Evolutionary conservation across 257 asterid genomes (phyloP).

Genomic region (Solanum okadae): DNA sequence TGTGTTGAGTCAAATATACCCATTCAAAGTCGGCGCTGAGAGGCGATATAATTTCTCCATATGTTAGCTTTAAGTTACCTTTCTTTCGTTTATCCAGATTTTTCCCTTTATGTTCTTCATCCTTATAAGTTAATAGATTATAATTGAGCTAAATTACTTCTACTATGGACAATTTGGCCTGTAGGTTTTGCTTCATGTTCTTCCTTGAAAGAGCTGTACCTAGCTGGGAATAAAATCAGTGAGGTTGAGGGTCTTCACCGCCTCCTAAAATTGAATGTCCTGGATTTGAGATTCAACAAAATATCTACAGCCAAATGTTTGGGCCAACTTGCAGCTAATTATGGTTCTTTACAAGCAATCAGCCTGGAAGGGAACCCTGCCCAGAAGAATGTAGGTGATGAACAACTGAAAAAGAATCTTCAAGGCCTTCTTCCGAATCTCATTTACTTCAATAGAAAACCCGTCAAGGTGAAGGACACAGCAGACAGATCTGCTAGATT

Average conservation of each 20-base stretch:
- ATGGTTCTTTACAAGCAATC: constrained; percentile 79
- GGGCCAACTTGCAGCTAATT: constrained; percentile 97
- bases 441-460: constrained; percentile 60
- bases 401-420: constrained; percentile 66
- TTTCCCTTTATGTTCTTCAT: background rate
- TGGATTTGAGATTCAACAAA: constrained; percentile 91
- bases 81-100: background rate
- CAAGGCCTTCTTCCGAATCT: constrained; percentile 80
- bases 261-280: constrained; percentile 68
- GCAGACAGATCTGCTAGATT: constrained; percentile 61
- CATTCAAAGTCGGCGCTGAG: background rate
- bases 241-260: constrained; percentile 99
- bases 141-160: background rate
- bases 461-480: constrained; percentile 69
- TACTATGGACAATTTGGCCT: constrained; percentile 1
- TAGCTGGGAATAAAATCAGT: constrained; percentile 93
- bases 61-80: background rate
- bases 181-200: constrained; percentile 89
- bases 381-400: constrained; percentile 91
- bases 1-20: background rate
- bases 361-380: constrained; percentile 94
- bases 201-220: constrained; percentile 80
- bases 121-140: background rate
- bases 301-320: constrained; percentile 81
- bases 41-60: background rate